A percentile compares a stretch with the other conserved stretches of the same genome.
These are phyloP conservation scores for Ballota nigra DNA, from an alignment of 257 asterid genomes.

Conservation along the genomic window DNA sequence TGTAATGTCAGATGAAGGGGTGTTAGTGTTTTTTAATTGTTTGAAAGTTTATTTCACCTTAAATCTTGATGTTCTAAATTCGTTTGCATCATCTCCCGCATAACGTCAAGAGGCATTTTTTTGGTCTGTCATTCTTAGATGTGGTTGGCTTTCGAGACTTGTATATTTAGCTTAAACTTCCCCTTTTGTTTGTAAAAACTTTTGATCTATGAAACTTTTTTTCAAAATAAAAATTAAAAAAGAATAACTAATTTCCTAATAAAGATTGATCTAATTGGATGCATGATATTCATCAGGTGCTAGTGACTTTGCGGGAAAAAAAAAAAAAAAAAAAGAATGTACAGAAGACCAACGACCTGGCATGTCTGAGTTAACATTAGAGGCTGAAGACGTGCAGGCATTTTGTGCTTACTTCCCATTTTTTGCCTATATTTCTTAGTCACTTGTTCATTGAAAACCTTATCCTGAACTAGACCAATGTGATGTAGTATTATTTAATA, in stretches of 20 bases:
- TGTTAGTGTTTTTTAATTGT: too few species aligned
- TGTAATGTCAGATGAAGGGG: neutral
- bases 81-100: too few species aligned
- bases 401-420: neutral
- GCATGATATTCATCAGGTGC: neutral
- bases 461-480: neutral
- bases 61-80: too few species aligned
- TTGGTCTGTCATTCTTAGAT: too few species aligned
- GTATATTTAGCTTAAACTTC: too few species aligned
- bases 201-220: too few species aligned
- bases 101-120: too few species aligned
- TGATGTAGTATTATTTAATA: too few species aligned
- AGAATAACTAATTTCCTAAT: neutral
- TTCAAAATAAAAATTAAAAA: too few species aligned
- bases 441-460: neutral
- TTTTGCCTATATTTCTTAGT: neutral
- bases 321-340: neutral
- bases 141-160: too few species aligned
- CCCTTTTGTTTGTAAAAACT: too few species aligned
- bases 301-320: neutral
- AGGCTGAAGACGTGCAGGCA: neutral
- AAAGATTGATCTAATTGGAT: neutral
- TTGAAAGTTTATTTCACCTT: too few species aligned
- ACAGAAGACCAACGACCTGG: neutral
- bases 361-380: neutral